Evolutionary conservation across 352 stramenopile genomes (phyloP).

Genomic region (Thraustotheca clavata): DNA sequence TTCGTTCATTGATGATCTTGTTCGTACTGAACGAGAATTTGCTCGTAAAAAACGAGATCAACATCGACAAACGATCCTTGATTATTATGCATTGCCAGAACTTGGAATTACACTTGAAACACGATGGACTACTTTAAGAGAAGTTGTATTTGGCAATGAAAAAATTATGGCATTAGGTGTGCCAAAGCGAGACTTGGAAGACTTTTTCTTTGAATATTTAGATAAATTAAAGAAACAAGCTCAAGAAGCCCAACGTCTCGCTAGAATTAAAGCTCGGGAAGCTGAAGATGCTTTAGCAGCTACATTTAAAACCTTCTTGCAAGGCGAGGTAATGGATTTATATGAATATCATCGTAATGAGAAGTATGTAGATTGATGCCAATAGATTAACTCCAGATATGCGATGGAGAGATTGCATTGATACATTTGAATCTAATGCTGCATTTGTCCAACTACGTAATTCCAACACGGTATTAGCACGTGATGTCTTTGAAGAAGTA

Average conservation of each 20-base stretch:
- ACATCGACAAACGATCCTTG: slow-evolving; percentile 4
- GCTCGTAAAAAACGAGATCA: slow-evolving; percentile 14
- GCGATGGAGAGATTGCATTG: slow-evolving; percentile 14
- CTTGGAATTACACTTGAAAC: not conserved
- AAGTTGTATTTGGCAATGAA: not conserved
- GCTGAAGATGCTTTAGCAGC: slow-evolving; percentile 9
- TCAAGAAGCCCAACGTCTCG: not conserved
- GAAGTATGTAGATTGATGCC: not conserved
- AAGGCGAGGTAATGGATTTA: slow-evolving; percentile 1
- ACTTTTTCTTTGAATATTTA: slow-evolving; percentile 12
- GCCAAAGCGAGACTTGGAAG: slow-evolving; percentile 2
- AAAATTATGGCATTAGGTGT: slow-evolving; percentile 6
- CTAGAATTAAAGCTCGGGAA: not conserved
- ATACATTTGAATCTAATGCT: slow-evolving; percentile 1
- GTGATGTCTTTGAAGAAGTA: slow-evolving; percentile 12
- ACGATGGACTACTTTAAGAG: not conserved
- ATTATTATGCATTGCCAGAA: not conserved
- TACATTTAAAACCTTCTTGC: slow-evolving; percentile 3
- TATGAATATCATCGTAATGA: not conserved
- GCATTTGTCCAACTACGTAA: slow-evolving; percentile 1
- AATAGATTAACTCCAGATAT: slow-evolving; percentile 11
- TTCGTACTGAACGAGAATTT: slow-evolving; percentile 35
- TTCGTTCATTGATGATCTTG: slow-evolving; percentile 52
- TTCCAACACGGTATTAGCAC: slow-evolving; percentile 3
- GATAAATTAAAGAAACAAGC: not conserved